Evolutionary conservation across 225 moss, liverwort and hornwort genomes (phyloP), one percentile per base, ranked within the genome.

Genomic region (Physcomitrellopsis africana): DNA sequence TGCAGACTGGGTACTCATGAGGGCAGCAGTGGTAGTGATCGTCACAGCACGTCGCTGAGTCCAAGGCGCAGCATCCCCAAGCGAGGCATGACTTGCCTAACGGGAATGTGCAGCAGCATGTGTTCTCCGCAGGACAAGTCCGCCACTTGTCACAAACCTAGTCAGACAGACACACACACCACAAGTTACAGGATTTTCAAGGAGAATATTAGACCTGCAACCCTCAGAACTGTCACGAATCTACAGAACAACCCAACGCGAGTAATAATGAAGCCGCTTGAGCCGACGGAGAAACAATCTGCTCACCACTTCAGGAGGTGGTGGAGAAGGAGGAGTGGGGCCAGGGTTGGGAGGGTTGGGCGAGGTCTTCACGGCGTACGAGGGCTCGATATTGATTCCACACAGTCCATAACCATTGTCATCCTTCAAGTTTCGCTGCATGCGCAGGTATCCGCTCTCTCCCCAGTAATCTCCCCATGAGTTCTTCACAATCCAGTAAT

Each of bases 11-110:
- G 48, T 49, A 88, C 22, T 88, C 88, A 0, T 85, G 85, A 59
- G 88, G 88, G 72, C 88, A 88, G 82, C 88, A 88, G 67, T 88
- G 88, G 63, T 78, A 81, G 60, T 88, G 88, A 63, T 88, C 88
- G 10, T 85, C 82, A 48, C 88, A 88, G 80, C 88, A 88, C 5
- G 88, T 88, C 3, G 88, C 88, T 19, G 88, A 88, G 56, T 82
- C 54, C 12, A 88, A 20, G 29, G 73, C 82, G 68, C 88, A 88
- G 72, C 88, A 88, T 11, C 88, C 88, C 88, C 88, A 88, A 9
- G 85, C 80, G 3, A 88, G 80, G 60, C 88, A 88, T 45, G 51
- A 82, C 32, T 37, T 37, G 32, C 32, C 32, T 37, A 37, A 1
- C 7, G 32, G 88, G 56, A 88, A 68, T 22, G 85, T 88, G 80